Evolutionary conservation across 805 yeast genomes (phyloP).

Genomic region (Candida namnaoensis): DNA sequence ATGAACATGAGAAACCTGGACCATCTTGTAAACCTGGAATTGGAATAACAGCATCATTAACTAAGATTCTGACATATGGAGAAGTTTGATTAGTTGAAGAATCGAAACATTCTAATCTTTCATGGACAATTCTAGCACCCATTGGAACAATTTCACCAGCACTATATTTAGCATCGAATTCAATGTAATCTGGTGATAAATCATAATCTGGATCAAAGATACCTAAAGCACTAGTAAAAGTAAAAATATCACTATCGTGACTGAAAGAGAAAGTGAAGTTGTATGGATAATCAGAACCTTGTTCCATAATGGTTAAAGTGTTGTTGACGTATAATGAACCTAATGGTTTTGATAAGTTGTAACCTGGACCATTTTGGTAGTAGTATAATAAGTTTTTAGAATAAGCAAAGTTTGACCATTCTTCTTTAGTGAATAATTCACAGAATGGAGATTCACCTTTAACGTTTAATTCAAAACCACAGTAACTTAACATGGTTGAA

Average conservation of each 20-base stretch:
- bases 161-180: conserved; percentile 39
- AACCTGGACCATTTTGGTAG: conserved; percentile 58
- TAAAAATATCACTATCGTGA: conserved; percentile 63
- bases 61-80: conserved; percentile 34
- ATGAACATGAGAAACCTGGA: conserved; percentile 43
- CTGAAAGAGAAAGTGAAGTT: conserved; percentile 62
- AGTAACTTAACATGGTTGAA: conserved; percentile 43
- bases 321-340: conserved; percentile 54
- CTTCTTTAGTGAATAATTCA: conserved; percentile 57
- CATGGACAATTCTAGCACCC: conserved; percentile 47
- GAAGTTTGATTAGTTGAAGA: conserved; percentile 19
- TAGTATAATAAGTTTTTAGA: conserved; percentile 48
- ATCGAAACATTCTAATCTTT: conserved; percentile 35
- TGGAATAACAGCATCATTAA: conserved; percentile 50
- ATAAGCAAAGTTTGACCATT: conserved; percentile 56
- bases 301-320: conserved; percentile 38
- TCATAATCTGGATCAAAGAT: conserved; percentile 27
- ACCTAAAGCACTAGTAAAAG: conserved; percentile 59
- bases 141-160: conserved; percentile 43
- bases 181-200: conserved; percentile 34
- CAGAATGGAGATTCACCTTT: conserved; percentile 63
- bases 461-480: conserved; percentile 71
- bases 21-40: conserved; percentile 38
- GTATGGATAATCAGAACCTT: conserved; percentile 39
- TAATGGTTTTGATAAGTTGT: conserved; percentile 43